Evolutionary conservation across 75 land plant species (phyloP), one percentile per base, ranked within the genome.

Genomic region (Sequoiadendron giganteum): DNA sequence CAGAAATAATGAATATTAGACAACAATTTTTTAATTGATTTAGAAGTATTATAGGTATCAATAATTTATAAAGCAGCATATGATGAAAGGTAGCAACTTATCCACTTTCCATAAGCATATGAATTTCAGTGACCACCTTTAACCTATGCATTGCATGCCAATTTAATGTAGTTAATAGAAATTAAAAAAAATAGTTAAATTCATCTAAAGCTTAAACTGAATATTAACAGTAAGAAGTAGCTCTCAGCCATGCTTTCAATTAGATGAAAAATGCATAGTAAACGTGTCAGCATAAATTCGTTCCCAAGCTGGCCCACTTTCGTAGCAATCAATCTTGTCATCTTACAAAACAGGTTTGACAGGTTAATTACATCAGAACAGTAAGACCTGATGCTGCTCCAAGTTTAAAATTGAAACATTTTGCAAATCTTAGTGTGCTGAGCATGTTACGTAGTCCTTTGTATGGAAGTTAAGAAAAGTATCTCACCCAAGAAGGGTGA

Each of bases 401-500:
- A 49, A 75, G 16, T 6, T 14, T 34, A 2, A 75, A 34, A 9
- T 75, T 75, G 34, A 32, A 10, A 75, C 15, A 39, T 34, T 75
- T 13, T 13, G 38, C 38, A 75, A 75, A 75, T 34, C 15, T 32
- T 9, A 32, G 5, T 34, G 11, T 34, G 77, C 38, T 34, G 38
- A 34, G 77, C 77, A 34, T 34, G 16, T 16, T 34, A 75, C 3
- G 77, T 25, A 25, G 16, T 75, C 38, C 77, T 75, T 34, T 75
- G 10, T 75, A 34, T n/a, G 76, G 77, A 34, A 75, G 34, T 75
- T 75, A 36, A 32, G 39, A 3, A 30, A 75, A 32, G 2, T 75
- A 75, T 75, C 38, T 75, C 77, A 75, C 77, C 77, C 77, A 75
- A 75, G 77, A 75, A 11, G 2, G 77, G 77, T 75, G 77, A 75